These are phyloP conservation scores for Solanum virginianum DNA, from an alignment of 257 asterid genomes.

Conservation along the genomic window DNA sequence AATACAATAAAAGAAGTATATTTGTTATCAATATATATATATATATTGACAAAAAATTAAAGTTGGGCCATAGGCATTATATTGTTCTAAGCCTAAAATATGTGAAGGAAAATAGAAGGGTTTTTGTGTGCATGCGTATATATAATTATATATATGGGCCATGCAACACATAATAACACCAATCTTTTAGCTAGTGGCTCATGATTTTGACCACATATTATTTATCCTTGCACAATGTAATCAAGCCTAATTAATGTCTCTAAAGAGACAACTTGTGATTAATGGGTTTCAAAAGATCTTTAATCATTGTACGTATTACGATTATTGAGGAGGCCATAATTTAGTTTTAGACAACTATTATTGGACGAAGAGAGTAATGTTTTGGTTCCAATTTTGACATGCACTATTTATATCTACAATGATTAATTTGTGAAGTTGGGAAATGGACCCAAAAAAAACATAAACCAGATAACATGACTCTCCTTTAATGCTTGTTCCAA, in stretches of 20 bases:
- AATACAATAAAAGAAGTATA: background rate
- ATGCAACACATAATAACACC: background rate
- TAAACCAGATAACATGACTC: background rate
- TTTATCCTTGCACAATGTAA: background rate
- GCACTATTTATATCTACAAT: background rate
- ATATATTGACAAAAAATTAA: background rate
- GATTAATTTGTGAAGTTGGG: background rate
- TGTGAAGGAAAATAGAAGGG: background rate
- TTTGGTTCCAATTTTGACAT: background rate
- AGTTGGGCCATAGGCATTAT: background rate
- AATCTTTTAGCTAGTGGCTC: background rate
- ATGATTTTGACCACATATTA: background rate
- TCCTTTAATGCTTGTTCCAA: background rate
- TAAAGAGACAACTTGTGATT: background rate
- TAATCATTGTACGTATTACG: background rate
- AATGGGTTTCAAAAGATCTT: background rate
- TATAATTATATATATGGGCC: background rate
- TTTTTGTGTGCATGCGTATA: background rate
- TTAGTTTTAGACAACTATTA: too few species aligned
- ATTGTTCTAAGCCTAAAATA: background rate
- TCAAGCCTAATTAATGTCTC: background rate
- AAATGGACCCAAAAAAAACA: background rate
- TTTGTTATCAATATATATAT: too few species aligned
- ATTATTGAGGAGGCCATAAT: background rate
- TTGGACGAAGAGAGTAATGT: too few species aligned